These are phyloP conservation scores for Suillus alpinus DNA, from an alignment of 768 basidiomycete genomes.

Conservation along the genomic window DNA sequence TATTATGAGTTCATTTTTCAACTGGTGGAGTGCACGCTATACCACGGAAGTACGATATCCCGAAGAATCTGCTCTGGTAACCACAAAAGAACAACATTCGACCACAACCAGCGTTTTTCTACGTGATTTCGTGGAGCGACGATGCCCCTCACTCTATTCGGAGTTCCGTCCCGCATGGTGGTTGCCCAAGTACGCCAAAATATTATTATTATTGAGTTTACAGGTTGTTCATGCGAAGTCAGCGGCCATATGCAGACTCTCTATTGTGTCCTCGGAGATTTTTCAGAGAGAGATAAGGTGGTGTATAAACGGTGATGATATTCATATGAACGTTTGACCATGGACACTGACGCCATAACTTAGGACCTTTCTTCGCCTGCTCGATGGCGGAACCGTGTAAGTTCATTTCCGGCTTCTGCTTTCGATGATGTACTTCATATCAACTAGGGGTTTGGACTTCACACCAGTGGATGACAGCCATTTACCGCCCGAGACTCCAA, in stretches of 20 bases:
- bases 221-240: constrained; percentile 13
- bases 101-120: constrained; percentile 18
- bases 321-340: background rate
- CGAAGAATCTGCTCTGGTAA: constrained; percentile 16
- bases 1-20: constrained; percentile 21
- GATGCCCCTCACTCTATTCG: constrained; percentile 27
- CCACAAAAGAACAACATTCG: constrained; percentile 11
- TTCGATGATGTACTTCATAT: background rate
- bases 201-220: background rate
- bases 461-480: constrained; percentile 23
- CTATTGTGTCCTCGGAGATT: constrained; percentile 29
- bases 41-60: constrained; percentile 21
- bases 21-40: constrained; percentile 9
- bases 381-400: constrained; percentile 33
- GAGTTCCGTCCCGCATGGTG: constrained; percentile 31
- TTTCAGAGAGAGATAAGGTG: constrained; percentile 28
- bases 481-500: constrained; percentile 24
- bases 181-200: constrained; percentile 27
- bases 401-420: constrained; percentile 7
- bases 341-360: constrained; percentile 8
- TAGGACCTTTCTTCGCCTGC: constrained; percentile 28
- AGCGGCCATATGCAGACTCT: constrained; percentile 34
- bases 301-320: constrained; percentile 26
- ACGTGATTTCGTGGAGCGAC: constrained; percentile 29
- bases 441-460: constrained; percentile 31